Evolutionary conservation across 306 rosid genomes (phyloP), one percentile per base, ranked within the genome.

Genomic region (Amphicarpaea edgeworthii): DNA sequence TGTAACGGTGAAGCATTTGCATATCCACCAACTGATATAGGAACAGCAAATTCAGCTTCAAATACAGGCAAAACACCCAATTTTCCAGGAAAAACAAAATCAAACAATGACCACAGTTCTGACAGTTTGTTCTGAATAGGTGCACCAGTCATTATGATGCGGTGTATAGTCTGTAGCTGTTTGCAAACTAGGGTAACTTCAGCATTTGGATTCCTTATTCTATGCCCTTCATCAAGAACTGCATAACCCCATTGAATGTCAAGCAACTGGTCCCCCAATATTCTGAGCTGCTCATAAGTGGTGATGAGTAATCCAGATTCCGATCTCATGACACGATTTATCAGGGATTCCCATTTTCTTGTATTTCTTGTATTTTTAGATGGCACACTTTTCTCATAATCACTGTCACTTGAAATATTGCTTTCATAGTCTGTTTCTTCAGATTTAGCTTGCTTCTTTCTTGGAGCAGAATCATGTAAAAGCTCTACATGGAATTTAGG

Each of bases 71-170:
- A 87, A 70, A 95, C 98, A 79, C 98, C 98, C 83, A 95, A 83
- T 84, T 92, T 95, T 74, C 98, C 98, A 76, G 98, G 98, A 81
- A 95, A 95, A 83, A 95, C 98, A 85, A 95, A 95, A 86, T 95
- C 98, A 90, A 92, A 95, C 88, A 95, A 85, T 67, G 98, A 95
- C 98, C 98, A 95, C 63, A 95, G 80, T 82, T 95, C 98, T 38
- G 87, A 69, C 89, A 95, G 83, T 82, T 89, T 92, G 87, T 95
- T 95, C 92, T 95, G 98, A 88, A 95, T 95, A 75, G 98, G 98
- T 60, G 97, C 86, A 75, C 98, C 98, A n/a, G 97, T 86, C 97
- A 95, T 92, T 81, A 95, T 90, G 74, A 95, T 83, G 47, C 97
- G 98, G 77, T 95, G 97, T 70, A 92, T 86, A 54, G 98, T 95